These are phyloP conservation scores for Tetrapisispora iriomotensis DNA, from an alignment of 805 yeast species.

Conservation along the genomic window DNA sequence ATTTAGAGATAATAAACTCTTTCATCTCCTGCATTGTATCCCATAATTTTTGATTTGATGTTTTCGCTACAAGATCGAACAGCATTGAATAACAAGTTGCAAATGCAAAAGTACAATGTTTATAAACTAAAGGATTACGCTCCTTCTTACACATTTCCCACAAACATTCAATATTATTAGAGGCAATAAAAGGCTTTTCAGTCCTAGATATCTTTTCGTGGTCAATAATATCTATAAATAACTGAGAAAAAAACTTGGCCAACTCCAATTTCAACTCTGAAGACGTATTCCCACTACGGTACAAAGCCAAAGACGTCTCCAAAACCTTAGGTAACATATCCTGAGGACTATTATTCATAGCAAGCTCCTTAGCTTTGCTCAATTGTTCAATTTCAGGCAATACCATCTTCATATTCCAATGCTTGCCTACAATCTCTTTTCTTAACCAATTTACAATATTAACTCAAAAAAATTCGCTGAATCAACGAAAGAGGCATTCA, in stretches of 20 bases:
- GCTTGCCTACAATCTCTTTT: too few species aligned
- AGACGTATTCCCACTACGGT: slow-evolving; percentile 6
- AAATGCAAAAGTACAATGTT: slow-evolving; percentile 33
- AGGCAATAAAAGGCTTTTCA: slow-evolving; percentile 27
- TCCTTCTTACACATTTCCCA: slow-evolving; percentile 19
- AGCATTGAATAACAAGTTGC: slow-evolving; percentile 38
- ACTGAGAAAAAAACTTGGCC: slow-evolving; percentile 16
- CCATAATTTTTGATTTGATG: slow-evolving; percentile 42
- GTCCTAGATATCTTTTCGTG: slow-evolving; percentile 14
- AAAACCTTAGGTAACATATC: slow-evolving; percentile 26
- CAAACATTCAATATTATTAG: slow-evolving; percentile 19
- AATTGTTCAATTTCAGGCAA: slow-evolving; percentile 18
- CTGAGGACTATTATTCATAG: slow-evolving; percentile 24
- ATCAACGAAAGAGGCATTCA: too few species aligned
- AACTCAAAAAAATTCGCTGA: too few species aligned
- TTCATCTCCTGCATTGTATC: slow-evolving; percentile 45
- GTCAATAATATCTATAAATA: slow-evolving; percentile 20
- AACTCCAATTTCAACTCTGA: slow-evolving; percentile 7
- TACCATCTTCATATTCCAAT: not conserved
- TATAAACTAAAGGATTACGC: slow-evolving; percentile 27
- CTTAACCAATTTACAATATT: too few species aligned
- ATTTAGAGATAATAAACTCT: slow-evolving; percentile 46
- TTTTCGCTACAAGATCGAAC: slow-evolving; percentile 37
- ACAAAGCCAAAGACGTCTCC: slow-evolving; percentile 19
- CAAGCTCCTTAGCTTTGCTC: slow-evolving; percentile 23